A percentile compares a stretch with the other conserved stretches of the same genome.
phyloP scores from a whole-genome alignment of 495 filamentous ascomycete genomes.

The Chaetomium fimeti region DNA sequence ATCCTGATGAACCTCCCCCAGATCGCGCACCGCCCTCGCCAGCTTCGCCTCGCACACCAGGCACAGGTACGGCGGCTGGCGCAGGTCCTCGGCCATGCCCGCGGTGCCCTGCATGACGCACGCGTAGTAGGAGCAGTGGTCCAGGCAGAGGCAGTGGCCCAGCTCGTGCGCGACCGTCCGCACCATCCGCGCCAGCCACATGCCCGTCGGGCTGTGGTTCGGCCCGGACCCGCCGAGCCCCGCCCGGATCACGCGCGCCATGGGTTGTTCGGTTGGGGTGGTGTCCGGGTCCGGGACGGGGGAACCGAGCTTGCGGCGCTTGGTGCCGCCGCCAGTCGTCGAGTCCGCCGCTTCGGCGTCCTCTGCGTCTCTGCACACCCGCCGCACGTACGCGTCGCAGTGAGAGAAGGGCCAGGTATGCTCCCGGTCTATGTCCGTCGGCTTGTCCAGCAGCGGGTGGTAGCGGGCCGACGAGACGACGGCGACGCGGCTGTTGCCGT shows the following conservation, averaged over 20 bases:
- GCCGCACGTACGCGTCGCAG: conserved; percentile 52
- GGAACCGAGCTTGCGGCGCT: neutral
- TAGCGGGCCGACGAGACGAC: conserved; percentile 63
- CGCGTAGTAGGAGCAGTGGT: conserved; percentile 67
- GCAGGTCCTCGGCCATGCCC: conserved; percentile 58
- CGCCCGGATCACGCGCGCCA: conserved; percentile 22
- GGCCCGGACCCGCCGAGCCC: conserved; percentile 16
- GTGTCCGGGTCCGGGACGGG: neutral
- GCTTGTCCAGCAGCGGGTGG: conserved; percentile 51
- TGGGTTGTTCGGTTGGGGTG: neutral
- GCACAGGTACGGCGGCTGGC: conserved; percentile 67
- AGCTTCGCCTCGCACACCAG: conserved; percentile 62
- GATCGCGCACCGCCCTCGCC: conserved; percentile 27
- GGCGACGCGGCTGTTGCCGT: conserved; percentile 59
- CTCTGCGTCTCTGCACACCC: conserved; percentile 25
- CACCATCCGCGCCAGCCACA: conserved; percentile 59
- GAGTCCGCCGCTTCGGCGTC: neutral
- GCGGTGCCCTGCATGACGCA: conserved; percentile 67
- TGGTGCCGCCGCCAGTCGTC: neutral
- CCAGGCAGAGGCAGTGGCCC: conserved; percentile 65
- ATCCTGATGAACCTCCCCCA: conserved; percentile 15
- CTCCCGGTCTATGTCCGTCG: conserved; percentile 44
- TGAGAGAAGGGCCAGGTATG: conserved; percentile 67
- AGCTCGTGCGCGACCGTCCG: conserved; percentile 63
- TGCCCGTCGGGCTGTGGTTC: conserved; percentile 21